These are phyloP conservation scores for Sugiyamaella marilandica DNA, from an alignment of 805 yeast species.

Conservation along the genomic window DNA sequence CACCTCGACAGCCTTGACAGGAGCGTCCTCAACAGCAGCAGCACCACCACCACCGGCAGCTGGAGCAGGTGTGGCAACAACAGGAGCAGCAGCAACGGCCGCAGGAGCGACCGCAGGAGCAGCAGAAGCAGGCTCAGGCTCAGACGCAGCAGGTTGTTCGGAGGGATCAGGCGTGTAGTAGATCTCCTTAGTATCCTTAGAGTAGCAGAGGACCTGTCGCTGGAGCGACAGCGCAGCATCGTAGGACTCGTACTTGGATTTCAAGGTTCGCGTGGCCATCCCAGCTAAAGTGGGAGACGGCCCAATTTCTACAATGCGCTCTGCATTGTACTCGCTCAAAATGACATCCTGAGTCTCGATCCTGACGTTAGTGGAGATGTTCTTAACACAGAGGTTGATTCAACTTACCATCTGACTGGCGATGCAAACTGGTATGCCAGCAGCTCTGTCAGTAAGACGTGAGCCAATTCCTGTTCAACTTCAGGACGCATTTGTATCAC, in stretches of 20 bases:
- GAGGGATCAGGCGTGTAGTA: conserved; percentile 67
- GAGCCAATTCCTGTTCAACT: conserved; percentile 96
- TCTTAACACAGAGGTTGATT: background rate
- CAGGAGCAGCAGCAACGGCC: conserved; percentile 48
- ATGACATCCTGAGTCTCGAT: conserved; percentile 99
- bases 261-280: conserved; percentile 95
- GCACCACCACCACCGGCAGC: conserved; percentile 72
- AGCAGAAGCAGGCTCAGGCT: conserved; percentile 27
- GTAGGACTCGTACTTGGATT: conserved; percentile 92
- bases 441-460: conserved; percentile 87
- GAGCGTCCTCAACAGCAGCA: conserved; percentile 81
- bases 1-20: conserved; percentile 76
- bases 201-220: conserved; percentile 91
- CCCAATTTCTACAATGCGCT: conserved; percentile 96
- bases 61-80: conserved; percentile 56
- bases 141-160: conserved; percentile 30
- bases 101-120: conserved; percentile 45
- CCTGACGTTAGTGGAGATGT: conserved; percentile 25
- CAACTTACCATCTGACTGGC: conserved; percentile 91
- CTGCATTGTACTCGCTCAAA: conserved; percentile 88
- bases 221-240: conserved; percentile 93
- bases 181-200: conserved; percentile 93
- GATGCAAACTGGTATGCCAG: conserved; percentile 98
- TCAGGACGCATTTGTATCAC: conserved; percentile 68
- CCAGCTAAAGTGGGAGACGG: conserved; percentile 99